Base-by-base conservation (phyloP, 768 basidiomycete species). In the Lentinula sp. region DNA sequence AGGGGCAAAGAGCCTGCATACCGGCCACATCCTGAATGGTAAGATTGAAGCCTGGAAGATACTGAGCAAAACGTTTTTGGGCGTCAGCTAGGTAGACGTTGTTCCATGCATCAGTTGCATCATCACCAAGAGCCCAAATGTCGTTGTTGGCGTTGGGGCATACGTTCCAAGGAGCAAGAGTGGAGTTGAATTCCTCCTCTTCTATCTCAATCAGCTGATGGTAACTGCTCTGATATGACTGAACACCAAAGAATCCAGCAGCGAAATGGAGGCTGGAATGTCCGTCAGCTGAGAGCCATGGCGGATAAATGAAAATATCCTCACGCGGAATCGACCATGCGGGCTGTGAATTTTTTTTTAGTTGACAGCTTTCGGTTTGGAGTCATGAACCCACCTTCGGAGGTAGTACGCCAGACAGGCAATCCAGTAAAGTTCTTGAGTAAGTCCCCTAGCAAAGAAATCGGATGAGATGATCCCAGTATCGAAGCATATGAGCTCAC, bases 1-100 rank as follows among this genome's bases (percentile, higher is more conserved):
- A 91, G 7, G 88, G 86, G 65, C 89, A 91, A 64, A 84, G 73
- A 67, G 84, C 80, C 63, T 89, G 88, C 78, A 89, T 81, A 3
- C 75, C 78, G 48, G 83, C 82, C 5, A 86, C 67, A 65, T 86
- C 83, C 10, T 77, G 71, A 5, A 80, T 70, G 15, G 74, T 80
- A 51, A 89, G 71, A 10, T 78, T 69, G 50, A 84, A 77, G 5
- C 87, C 88, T 10, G 75, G 64, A 13, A 90, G 60, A 50, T 78
- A 70, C 9, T 69, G 70, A 48, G 80, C 74, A 1, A 93, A 68
- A 31, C 92, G 76, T 59, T 76, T 72, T 28, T 75, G 71, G 0
- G 90, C 84, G 32, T 80, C 76, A 54, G 74, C 70, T 8, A 93
- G 77, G 71, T 91, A 93, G 7, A 81, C 75, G 0, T 67, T 64